Evolutionary conservation across 257 asterid species (phyloP).

Genomic region (Solanum ossicruentum): DNA sequence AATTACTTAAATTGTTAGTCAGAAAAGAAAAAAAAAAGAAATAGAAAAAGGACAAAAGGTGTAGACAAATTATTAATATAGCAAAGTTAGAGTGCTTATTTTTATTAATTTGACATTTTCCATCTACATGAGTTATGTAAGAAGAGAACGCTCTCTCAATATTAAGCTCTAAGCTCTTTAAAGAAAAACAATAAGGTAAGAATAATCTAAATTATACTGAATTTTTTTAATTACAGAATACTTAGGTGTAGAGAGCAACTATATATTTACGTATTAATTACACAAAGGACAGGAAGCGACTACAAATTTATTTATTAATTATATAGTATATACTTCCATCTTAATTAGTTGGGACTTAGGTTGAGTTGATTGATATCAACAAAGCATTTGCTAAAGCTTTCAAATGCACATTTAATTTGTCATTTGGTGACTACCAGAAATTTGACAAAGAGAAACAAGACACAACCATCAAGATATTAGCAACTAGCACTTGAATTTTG

Average conservation of each 20-base stretch:
- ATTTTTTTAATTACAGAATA: background rate
- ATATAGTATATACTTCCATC: background rate
- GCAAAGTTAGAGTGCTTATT: background rate
- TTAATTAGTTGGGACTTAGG: background rate
- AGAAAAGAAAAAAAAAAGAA: background rate
- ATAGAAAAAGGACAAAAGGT: background rate
- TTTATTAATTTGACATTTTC: background rate
- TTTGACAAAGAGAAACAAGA: background rate
- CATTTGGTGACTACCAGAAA: background rate
- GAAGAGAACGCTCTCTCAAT: background rate
- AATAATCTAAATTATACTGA: background rate
- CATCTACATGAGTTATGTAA: background rate
- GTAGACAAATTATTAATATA: background rate
- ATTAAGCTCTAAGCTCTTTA: background rate
- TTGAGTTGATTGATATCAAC: background rate
- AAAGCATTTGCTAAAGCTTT: background rate
- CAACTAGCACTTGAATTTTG: background rate
- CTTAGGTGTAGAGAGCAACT: background rate
- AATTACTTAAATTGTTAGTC: no score
- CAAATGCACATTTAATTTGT: background rate
- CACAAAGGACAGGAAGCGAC: background rate
- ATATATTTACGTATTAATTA: background rate
- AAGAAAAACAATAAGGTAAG: background rate
- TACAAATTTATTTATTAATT: background rate
- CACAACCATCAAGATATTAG: background rate